Base-by-base conservation (phyloP, 1,284 basidiomycete genomes). In the Marasmius tenuissimus region DNA sequence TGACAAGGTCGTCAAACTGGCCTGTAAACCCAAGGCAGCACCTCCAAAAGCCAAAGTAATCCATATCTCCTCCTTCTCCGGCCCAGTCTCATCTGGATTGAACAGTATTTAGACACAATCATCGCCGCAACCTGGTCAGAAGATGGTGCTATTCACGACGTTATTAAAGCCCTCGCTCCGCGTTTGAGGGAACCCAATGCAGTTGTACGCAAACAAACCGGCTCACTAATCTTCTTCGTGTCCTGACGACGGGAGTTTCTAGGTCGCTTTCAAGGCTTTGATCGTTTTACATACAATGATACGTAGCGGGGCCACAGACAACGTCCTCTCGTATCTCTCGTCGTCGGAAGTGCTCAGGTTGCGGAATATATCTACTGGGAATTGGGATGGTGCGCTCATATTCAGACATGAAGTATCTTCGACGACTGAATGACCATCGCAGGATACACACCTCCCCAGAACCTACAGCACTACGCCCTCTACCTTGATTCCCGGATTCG, bases 261-360 rank as follows among this genome's bases (percentile, higher is more conserved):
- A 96, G 94, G 85, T 97, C 67, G 96, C 95, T 16, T 97, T 98
- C 88, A 99, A 99, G 72, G 93, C 96, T 0, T 82, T 99, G 68
- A 89, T 99, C 70, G 93, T 97, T 6, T 80, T 98, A 20, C 97
- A 99, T 74, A 95, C 91, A 37, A 93, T 99, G 89, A 93, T 99
- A 71, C 88, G 96, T 35, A 94, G 94, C 63, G 96, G 96, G 16
- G 85, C 93, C 12, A 96, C 96, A 14, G 95, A 98, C 78, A 92
- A 94, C 68, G 87, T 98, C 7, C 85, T 98, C 38, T 81, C 85
- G 11, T 91, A 94, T 72, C 84, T 98, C 18, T 89, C 93, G 4
- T 85, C 88, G 38, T 84, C 86, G 4, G 93, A 97, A 68, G 81
- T 92, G 14, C 78, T 98, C 49, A 86, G 88, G 60, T 79, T 98